These are phyloP conservation scores for Acanthamoeba rhysodes DNA, from an alignment of 208 protist species.

Conservation along the genomic window DNA sequence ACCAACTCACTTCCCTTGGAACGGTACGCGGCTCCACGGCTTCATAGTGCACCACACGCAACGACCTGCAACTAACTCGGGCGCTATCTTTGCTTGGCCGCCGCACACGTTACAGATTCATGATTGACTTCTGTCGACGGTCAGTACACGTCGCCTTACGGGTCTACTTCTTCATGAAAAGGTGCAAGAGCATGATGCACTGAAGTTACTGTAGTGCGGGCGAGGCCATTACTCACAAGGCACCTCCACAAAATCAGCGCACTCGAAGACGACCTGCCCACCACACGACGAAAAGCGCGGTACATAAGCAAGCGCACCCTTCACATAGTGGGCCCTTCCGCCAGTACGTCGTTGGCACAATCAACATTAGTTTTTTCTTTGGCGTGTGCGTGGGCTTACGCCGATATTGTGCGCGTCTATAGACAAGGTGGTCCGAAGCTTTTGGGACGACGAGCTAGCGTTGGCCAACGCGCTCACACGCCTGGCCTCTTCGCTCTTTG, in stretches of 20 bases:
- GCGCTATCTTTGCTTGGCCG: background rate
- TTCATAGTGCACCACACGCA: background rate
- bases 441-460: conserved; percentile 59
- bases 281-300: background rate
- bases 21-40: background rate
- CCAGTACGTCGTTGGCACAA: background rate
- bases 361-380: background rate
- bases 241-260: background rate
- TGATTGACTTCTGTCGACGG: conserved; percentile 9
- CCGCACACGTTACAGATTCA: background rate
- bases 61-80: background rate
- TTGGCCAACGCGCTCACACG: conserved; percentile 19
- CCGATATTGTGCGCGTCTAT: too few relatives aligned
- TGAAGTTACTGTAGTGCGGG: too few relatives aligned
- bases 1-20: background rate
- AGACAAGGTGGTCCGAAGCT: background rate
- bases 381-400: background rate
- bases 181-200: background rate
- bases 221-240: too few relatives aligned
- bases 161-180: conserved; percentile 34
- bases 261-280: conserved; percentile 42
- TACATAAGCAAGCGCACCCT: background rate
- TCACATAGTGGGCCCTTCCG: conserved; percentile 31
- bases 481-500: conserved; percentile 24
- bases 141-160: conserved; percentile 31